Base-by-base conservation (phyloP, 2,329 filamentous ascomycete genomes). In the Sporothrix brasiliensis region DNA sequence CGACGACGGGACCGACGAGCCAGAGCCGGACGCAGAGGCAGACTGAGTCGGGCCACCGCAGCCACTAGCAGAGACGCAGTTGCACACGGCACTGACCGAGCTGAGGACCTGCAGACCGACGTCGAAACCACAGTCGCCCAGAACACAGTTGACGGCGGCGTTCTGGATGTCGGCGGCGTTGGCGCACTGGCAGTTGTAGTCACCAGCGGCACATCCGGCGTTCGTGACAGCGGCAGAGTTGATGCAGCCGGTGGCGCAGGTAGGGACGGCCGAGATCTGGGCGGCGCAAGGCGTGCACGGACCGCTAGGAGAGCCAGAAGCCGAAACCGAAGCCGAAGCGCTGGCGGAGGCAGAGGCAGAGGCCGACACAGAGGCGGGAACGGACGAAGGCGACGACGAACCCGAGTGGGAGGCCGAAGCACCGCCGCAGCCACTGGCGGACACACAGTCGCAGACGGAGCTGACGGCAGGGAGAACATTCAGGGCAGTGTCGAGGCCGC, bases 101-200 rank as follows among this genome's bases (percentile, higher is more conserved):
- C 39, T 14, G 0, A 68, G 52, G 14, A 68, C 67, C 1, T 13
- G 34, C 19, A 68, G 30, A 10, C 67, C 67, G 53, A 54, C 54
- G 10, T 30, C 67, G 9, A 68, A n/a, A 14, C 67, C 67, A 21
- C 67, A 68, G 39, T 9, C 67, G 13, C 67, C 67, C 10, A 68
- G 34, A 16, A 68, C 67, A 13, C 67, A 68, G 50, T 68, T 68
- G 67, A 68, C 67, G 39, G 67, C 67, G 7, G 67, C 67, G 19
- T 58, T 58, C 53, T 68, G 67, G 53, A 68, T 68, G 41, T 9
- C 39, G 7, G 21, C 67, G 16, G 67, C 67, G 4, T 54, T 56
- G 39, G 67, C 67, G 54, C 67, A 68, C 67, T 68, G 67, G 67
- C 67, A 68, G 19, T 27, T n/a, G 53, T 68, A 68, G 19, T 68